Conservation (phyloP, 1,139 yeast genomes). For the Scheffersomyces illinoinensis region DNA sequence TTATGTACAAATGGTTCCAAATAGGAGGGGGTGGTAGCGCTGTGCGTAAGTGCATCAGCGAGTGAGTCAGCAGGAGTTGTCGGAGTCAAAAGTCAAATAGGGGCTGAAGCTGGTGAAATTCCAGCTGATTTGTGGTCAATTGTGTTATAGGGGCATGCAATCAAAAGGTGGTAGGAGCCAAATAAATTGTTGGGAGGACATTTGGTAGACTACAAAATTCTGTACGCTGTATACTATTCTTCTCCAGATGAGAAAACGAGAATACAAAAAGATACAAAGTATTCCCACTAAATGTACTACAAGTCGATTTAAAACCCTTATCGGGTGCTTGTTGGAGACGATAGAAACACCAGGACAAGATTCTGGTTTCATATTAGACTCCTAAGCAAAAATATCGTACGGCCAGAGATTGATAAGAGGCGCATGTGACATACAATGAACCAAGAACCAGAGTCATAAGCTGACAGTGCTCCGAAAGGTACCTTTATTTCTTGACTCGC, state of each 20-base stretch:
- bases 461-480: not conserved
- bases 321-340: not conserved
- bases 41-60: not conserved
- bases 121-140: not conserved
- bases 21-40: not conserved
- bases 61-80: no score
- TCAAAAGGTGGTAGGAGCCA: not conserved
- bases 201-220: not conserved
- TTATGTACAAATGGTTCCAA: conserved; percentile 1
- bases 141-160: not conserved
- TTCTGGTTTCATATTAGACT: no score
- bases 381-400: not conserved
- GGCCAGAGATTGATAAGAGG: not conserved
- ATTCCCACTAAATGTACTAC: not conserved
- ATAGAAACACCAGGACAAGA: not conserved
- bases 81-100: not conserved
- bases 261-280: not conserved
- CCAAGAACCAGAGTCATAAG: not conserved
- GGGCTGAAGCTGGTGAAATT: not conserved
- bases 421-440: not conserved
- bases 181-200: not conserved
- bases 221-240: not conserved
- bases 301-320: no score
- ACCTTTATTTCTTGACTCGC: no score
- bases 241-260: not conserved